These are phyloP conservation scores for Sporopachydermia quercuum DNA, from an alignment of 805 yeast genomes.

Conservation along the genomic window DNA sequence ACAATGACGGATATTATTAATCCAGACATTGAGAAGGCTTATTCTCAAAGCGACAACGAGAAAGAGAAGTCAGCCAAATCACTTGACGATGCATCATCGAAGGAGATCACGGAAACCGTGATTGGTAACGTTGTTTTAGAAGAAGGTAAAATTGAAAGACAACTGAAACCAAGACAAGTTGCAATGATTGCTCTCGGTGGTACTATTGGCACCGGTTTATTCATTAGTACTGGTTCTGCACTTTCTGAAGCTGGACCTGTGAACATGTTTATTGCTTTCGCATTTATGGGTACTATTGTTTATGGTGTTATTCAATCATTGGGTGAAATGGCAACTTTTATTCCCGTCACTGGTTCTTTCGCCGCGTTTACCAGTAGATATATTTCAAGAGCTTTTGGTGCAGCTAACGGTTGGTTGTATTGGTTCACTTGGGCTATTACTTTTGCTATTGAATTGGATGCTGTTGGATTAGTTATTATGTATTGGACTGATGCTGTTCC, in stretches of 20 bases:
- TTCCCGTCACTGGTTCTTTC: slow-evolving; percentile 54
- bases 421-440: slow-evolving; percentile 74
- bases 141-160: slow-evolving; percentile 37
- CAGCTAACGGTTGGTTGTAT: slow-evolving; percentile 57
- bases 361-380: slow-evolving; percentile 57
- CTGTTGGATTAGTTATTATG: slow-evolving; percentile 46
- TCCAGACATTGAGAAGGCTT: neutral
- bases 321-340: slow-evolving; percentile 72
- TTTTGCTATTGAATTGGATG: slow-evolving; percentile 58
- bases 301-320: slow-evolving; percentile 54
- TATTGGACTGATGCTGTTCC: slow-evolving; percentile 63
- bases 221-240: slow-evolving; percentile 48
- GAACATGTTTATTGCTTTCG: slow-evolving; percentile 44
- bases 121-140: slow-evolving; percentile 9
- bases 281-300: slow-evolving; percentile 52
- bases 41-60: too few species aligned
- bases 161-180: slow-evolving; percentile 50
- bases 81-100: neutral
- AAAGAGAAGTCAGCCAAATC: neutral
- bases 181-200: slow-evolving; percentile 72
- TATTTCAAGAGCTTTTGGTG: slow-evolving; percentile 57
- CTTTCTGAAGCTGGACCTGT: slow-evolving; percentile 53
- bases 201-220: slow-evolving; percentile 66
- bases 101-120: neutral
- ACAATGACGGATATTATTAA: neutral